Evolutionary conservation across 139 green algal genomes (phyloP), one percentile per base, ranked within the genome.

Genomic region (Gonium pectorale): DNA sequence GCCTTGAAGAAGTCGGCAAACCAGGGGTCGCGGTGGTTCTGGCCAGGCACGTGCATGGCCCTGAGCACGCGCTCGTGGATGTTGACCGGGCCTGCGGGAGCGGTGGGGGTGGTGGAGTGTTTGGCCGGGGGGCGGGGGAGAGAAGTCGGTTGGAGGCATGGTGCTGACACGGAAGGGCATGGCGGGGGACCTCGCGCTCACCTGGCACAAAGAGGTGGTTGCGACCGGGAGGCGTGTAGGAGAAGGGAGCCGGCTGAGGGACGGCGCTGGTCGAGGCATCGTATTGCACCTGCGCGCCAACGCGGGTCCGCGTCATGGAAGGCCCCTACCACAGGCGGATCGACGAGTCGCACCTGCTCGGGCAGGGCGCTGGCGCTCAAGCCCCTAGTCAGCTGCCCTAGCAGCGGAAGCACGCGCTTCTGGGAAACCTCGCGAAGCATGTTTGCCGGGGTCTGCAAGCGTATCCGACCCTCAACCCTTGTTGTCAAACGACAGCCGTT

Each of bases 161-260:
- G 1, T 17, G 60, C 15, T 41, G 19, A 62, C 37, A 3, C 51
- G 51, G 51, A 29, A 19, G 26, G 51, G 5, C 51, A 59, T 59
- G 51, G n/a, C n/a, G n/a, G n/a, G n/a, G n/a, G n/a, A n/a, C n/a
- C n/a, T n/a, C n/a, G n/a, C n/a, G n/a, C 90, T 69, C 66, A 97
- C 95, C 94, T 67, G 95, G 97, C 46, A 99, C 97, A 85, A 96
- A 98, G 9, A 99, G 89, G 67, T 99, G 97, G 89, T 99, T 98
- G 27, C 95, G 89, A 0, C 96, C 96, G 26, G 96, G 90, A 3
- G 96, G 96, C 2, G 68, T 80, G 81, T 95, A 96, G 27, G 89
- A 94, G 87, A 96, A 98, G 2, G 86, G 84, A 9, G 67, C 83
- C 0, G 83, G 77, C 77, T 83, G 60, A 4, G 77, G 22, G 66